Evolutionary conservation across 2,329 filamentous ascomycete species (phyloP).

Genomic region (Trichoderma sp.): DNA sequence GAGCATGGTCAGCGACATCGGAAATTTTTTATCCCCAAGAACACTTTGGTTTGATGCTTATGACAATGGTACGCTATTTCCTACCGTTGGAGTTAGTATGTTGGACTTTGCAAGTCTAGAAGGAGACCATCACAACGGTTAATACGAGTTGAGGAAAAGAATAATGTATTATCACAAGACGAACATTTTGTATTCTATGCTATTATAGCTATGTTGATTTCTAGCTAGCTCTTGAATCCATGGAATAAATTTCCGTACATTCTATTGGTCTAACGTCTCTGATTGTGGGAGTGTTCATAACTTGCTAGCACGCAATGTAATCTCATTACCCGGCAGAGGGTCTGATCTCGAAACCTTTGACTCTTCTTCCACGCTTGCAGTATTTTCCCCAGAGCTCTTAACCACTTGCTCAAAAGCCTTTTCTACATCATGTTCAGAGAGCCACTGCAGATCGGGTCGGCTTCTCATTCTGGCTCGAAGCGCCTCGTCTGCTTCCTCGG

Average conservation of each 20-base stretch:
- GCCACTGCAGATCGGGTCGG: conserved; percentile 20
- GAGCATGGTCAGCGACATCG: not conserved
- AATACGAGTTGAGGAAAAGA: not conserved
- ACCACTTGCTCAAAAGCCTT: not conserved
- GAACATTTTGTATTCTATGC: not conserved
- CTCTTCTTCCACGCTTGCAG: too few species aligned
- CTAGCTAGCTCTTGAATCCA: not conserved
- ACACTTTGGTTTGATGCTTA: not conserved
- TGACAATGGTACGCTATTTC: not conserved
- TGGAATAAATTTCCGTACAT: not conserved
- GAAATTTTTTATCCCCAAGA: not conserved
- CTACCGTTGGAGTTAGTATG: not conserved
- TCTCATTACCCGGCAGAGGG: not conserved
- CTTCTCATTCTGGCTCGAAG: conserved; percentile 16
- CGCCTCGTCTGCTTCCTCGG: conserved; percentile 14
- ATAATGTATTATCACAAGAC: not conserved
- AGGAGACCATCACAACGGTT: not conserved
- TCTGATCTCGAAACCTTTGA: too few species aligned
- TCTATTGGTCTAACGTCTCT: too few species aligned
- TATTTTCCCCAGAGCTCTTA: not conserved
- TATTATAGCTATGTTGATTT: not conserved
- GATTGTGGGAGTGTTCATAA: not conserved
- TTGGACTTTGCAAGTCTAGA: not conserved
- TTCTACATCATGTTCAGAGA: conserved; percentile 23
- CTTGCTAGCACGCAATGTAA: not conserved